Conservation (phyloP, 352 stramenopile species). For the Pythium phragmiticola region DNA sequence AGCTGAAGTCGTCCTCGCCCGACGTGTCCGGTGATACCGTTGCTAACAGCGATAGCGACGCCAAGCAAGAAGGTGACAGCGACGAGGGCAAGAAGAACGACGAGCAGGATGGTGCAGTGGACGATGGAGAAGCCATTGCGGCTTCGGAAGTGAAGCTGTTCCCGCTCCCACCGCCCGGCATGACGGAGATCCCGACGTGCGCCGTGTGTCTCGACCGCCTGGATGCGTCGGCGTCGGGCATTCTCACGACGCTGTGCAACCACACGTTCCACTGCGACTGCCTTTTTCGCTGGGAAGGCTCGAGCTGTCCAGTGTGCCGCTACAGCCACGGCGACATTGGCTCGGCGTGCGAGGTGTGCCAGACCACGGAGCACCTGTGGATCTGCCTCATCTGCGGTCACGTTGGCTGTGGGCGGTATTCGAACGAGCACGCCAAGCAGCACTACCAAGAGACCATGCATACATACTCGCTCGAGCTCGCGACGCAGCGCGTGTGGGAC, state of each 20-base stretch:
- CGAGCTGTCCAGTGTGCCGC: conserved; percentile 95
- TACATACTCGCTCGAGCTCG: conserved; percentile 95
- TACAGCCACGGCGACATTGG: conserved; percentile 95
- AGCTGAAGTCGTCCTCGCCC: conserved; percentile 19
- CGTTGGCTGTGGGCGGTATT: conserved; percentile 96
- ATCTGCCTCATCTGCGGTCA: conserved; percentile 96
- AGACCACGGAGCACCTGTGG: conserved; percentile 93
- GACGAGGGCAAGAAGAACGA: neutral
- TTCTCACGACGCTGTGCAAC: conserved; percentile 97
- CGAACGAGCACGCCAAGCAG: conserved; percentile 91
- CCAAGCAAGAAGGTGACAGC: conserved; percentile 9
- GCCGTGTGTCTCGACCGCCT: conserved; percentile 91
- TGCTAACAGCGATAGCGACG: neutral
- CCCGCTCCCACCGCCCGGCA: conserved; percentile 55
- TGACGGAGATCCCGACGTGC: conserved; percentile 90
- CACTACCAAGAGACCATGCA: conserved; percentile 94
- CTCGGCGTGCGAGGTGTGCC: conserved; percentile 93
- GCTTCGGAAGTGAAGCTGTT: conserved; percentile 38
- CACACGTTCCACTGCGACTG: conserved; percentile 98
- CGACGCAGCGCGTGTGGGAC: conserved; percentile 96
- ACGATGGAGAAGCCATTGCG: conserved; percentile 11
- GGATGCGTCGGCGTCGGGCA: conserved; percentile 81
- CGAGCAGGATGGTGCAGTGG: conserved; percentile 1
- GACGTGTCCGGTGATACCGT: neutral
- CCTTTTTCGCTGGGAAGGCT: conserved; percentile 93